Conservation (phyloP, 2,329 filamentous ascomycete species). For the Juglanconis juglandina region DNA sequence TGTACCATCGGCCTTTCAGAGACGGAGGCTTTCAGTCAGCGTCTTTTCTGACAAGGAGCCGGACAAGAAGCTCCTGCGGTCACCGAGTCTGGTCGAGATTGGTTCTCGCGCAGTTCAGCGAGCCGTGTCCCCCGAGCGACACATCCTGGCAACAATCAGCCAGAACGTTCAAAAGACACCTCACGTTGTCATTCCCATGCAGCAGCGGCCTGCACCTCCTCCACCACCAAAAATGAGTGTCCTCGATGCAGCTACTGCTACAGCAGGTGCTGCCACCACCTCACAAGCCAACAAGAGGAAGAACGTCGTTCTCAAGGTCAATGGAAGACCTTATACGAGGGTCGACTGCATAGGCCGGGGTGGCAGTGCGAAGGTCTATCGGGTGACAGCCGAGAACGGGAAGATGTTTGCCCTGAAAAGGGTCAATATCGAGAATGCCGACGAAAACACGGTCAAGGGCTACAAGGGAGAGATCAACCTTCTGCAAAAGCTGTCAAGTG, state of each 20-base stretch:
- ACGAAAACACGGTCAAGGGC: slow-evolving; percentile 76
- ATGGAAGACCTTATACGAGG: slow-evolving; percentile 85
- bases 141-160: slow-evolving; percentile 50
- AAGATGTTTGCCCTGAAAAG: slow-evolving; percentile 93
- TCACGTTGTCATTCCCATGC: slow-evolving; percentile 29
- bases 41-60: slow-evolving; percentile 50
- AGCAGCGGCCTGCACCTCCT: slow-evolving; percentile 64
- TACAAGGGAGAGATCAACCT: slow-evolving; percentile 96
- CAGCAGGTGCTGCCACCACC: slow-evolving; percentile 74
- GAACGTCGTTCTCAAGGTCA: slow-evolving; percentile 79
- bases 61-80: slow-evolving; percentile 51
- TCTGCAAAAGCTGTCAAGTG: slow-evolving; percentile 73
- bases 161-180: slow-evolving; percentile 60
- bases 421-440: slow-evolving; percentile 85
- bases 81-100: slow-evolving; percentile 41
- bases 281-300: slow-evolving; percentile 67
- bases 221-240: slow-evolving; percentile 95
- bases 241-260: slow-evolving; percentile 83
- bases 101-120: slow-evolving; percentile 31
- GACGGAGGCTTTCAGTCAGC: slow-evolving; percentile 43
- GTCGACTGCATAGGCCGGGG: slow-evolving; percentile 89
- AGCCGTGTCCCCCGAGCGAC: slow-evolving; percentile 52
- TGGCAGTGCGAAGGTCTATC: slow-evolving; percentile 90
- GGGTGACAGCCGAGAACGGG: slow-evolving; percentile 94
- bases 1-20: slow-evolving; percentile 65